Base-by-base conservation (phyloP, 352 stramenopile genomes). In the Blastocystis sp. region DNA sequence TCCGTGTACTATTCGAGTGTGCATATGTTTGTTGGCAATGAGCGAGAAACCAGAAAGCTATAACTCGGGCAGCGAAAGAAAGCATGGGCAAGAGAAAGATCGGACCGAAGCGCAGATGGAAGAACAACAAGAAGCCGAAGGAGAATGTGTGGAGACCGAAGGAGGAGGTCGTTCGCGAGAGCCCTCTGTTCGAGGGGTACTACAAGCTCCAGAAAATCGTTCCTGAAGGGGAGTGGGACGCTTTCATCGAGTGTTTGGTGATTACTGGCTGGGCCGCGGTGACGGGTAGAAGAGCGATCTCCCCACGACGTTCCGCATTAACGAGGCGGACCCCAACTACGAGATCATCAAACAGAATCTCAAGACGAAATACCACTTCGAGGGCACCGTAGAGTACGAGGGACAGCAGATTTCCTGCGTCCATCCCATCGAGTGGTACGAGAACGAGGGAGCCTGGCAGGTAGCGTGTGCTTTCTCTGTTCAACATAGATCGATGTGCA, bases 231-330 rank as follows among this genome's bases (percentile, higher is more conserved):
- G 94, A 98, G 89, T 98, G 94, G 94, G 91, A 93, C 1, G 89
- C 90, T 17, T 97, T 98, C 90, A 95, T 96, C 91, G 92, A 93
- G 86, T 91, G 91, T 76, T 90, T 98, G 76, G 92, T 91, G 43
- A 94, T 93, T 89, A 92, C 92, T 66, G 9, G 17, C 43, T 28
- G 2, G 11, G 19, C 52, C 5, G 5, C 10, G 9, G 5, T 84
- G 21, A 84, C 38, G 34, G 21, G 19, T 88, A 88, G 78, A 88
- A 76, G 34, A 78, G 21, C 10, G 93, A 93, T 62, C 90, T 98
- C 89, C 94, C 94, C 23, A 96, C 93, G 48, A 96, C 93, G 21
- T 97, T 98, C 89, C 93, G 95, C 62, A 96, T 98, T 86, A 96
- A 97, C 89, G 93, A 92, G 88, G 94, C 94, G 65, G 96, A 93